Evolutionary conservation across 1,284 basidiomycete genomes (phyloP).

Genomic region (Cystobasidium pallidum): DNA sequence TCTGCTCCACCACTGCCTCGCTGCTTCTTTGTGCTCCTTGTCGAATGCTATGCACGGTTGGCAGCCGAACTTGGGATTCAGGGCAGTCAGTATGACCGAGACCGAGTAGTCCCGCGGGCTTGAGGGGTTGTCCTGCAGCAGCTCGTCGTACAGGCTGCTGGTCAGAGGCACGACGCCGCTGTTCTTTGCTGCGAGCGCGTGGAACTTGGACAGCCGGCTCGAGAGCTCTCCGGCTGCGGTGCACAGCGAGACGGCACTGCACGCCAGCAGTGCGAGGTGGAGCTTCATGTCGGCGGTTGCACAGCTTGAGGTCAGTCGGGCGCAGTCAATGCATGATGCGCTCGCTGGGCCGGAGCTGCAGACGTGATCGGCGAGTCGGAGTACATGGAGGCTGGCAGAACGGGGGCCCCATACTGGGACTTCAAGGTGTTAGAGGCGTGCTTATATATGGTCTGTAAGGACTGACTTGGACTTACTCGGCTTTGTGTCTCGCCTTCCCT

Average conservation of each 20-base stretch:
- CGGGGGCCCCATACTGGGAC: no score
- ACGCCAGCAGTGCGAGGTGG: slow-evolving; percentile 3
- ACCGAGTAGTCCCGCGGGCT: slow-evolving; percentile 77
- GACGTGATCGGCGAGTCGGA: slow-evolving; percentile 24
- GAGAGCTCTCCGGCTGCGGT: background rate
- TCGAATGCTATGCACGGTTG: slow-evolving; percentile 70
- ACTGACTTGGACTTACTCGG: no score
- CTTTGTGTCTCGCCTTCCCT: no score
- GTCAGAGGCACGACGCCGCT: slow-evolving; percentile 81
- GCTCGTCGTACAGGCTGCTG: slow-evolving; percentile 70
- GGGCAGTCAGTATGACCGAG: slow-evolving; percentile 80
- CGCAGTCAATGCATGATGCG: background rate
- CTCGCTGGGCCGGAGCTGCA: background rate
- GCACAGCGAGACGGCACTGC: slow-evolving; percentile 11
- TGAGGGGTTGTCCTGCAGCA: slow-evolving; percentile 59
- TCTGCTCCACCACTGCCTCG: slow-evolving; percentile 70
- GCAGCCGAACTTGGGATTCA: slow-evolving; percentile 71
- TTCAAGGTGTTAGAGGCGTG: no score
- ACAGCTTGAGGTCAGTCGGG: background rate
- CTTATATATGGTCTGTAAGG: no score
- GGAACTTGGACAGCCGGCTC: slow-evolving; percentile 59
- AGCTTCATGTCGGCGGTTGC: background rate
- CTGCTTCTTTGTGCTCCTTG: slow-evolving; percentile 75
- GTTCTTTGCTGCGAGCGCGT: slow-evolving; percentile 64
- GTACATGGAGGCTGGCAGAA: no score